Base-by-base conservation (phyloP, 306 rosid species). In the Glycine latifolia region DNA sequence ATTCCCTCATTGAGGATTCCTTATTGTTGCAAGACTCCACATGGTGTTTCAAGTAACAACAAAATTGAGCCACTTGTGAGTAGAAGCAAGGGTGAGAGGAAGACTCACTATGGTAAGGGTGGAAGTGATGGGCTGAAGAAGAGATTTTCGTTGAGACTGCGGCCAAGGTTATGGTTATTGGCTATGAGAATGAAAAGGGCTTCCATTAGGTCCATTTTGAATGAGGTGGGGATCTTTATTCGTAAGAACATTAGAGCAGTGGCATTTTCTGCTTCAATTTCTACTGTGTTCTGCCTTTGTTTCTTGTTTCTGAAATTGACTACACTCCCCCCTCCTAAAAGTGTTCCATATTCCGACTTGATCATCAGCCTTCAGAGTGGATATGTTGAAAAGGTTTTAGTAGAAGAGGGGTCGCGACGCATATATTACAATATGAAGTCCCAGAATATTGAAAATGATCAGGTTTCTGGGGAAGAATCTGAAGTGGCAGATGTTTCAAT, bases 391-490 rank as follows among this genome's bases (percentile, higher is more conserved):
- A 91, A 84, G 61, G 97, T 93, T 76, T 81, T 95, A 79, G 85
- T 95, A 1, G 98, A 95, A 88, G 99, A 95, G 79, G 97, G 96
- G n/a, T 95, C 99, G 52, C 94, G 94, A 3, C 89, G 91, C 8
- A 89, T 95, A 87, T 87, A 90, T 85, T 95, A 88, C 55, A 91
- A 90, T 72, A 67, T 31, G 16, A 49, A 83, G 62, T 55, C 83
- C 37, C 49, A 67, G 46, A 16, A 12, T 80, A 85, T 13, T 52
- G 79, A 66, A 63, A 76, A 73, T 16, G 76, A 86, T 77, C 17
- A 75, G 83, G 81, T 77, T 75, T 89, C 86, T 16, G 83, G 80
- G 16, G 75, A 82, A 49, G 90, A 89, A 82, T 84, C 85, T 10
- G 62, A 69, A 50, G 84, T 54, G 7, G 37, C 58, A 16, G 79